These are phyloP conservation scores for Zasmidium cellare DNA, from an alignment of 2,329 filamentous ascomycete genomes.

Conservation along the genomic window DNA sequence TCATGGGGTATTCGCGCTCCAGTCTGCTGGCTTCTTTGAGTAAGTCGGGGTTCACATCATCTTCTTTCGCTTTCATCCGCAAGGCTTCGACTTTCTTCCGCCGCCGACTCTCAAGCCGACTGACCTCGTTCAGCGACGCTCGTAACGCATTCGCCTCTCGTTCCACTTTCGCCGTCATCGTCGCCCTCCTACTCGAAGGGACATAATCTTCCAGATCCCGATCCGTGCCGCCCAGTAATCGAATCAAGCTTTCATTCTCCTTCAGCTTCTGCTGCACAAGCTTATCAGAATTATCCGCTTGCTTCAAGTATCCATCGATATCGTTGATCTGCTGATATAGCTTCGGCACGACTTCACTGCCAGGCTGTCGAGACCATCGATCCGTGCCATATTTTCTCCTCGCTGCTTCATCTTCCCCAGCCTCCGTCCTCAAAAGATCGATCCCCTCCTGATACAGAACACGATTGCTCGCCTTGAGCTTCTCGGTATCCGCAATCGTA, in stretches of 20 bases:
- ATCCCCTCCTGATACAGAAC: slow-evolving; percentile 81
- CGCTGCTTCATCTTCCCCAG: slow-evolving; percentile 76
- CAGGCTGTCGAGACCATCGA: slow-evolving; percentile 73
- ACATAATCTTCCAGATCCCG: slow-evolving; percentile 84
- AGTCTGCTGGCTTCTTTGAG: slow-evolving; percentile 79
- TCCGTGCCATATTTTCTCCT: slow-evolving; percentile 81
- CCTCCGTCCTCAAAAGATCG: slow-evolving; percentile 74
- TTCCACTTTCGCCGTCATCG: slow-evolving; percentile 78
- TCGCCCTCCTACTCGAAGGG: slow-evolving; percentile 76
- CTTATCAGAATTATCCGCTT: slow-evolving; percentile 65
- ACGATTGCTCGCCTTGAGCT: slow-evolving; percentile 77
- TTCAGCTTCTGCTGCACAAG: slow-evolving; percentile 77
- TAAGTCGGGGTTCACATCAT: slow-evolving; percentile 84
- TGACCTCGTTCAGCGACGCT: slow-evolving; percentile 79
- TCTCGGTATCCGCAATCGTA: slow-evolving; percentile 85
- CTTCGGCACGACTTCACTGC: slow-evolving; percentile 68
- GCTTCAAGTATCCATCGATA: slow-evolving; percentile 83
- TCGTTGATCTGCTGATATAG: slow-evolving; percentile 74
- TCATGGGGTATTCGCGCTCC: slow-evolving; percentile 82
- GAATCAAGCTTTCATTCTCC: slow-evolving; percentile 72
- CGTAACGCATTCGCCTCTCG: slow-evolving; percentile 75
- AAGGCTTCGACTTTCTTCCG: slow-evolving; percentile 77
- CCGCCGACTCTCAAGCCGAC: slow-evolving; percentile 76
- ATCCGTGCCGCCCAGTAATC: slow-evolving; percentile 75
- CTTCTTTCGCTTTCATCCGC: slow-evolving; percentile 74